Evolutionary conservation across 1,284 basidiomycete species (phyloP).

Genomic region (Microbotryum silenes-acaulis): DNA sequence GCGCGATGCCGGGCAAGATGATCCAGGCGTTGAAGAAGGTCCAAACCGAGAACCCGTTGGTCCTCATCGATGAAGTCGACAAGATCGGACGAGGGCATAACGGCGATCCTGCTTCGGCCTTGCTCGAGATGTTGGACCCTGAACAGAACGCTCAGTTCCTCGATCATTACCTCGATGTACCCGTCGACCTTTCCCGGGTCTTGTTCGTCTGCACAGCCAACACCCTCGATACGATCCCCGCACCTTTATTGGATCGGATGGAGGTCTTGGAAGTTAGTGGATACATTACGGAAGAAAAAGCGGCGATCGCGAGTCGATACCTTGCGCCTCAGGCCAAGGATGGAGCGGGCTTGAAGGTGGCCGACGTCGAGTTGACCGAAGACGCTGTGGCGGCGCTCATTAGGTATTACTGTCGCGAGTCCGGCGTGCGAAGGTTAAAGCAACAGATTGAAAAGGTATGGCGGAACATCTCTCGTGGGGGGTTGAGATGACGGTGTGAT

Average conservation of each 20-base stretch:
- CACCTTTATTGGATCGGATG: slow-evolving; percentile 72
- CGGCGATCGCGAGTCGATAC: slow-evolving; percentile 83
- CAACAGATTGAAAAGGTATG: slow-evolving; percentile 84
- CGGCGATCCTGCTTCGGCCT: slow-evolving; percentile 87
- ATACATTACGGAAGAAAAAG: slow-evolving; percentile 95
- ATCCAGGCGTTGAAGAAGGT: slow-evolving; percentile 96
- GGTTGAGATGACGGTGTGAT: too few relatives aligned
- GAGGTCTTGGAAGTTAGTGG: slow-evolving; percentile 95
- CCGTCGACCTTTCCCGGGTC: slow-evolving; percentile 90
- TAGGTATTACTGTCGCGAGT: slow-evolving; percentile 94
- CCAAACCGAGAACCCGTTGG: slow-evolving; percentile 88
- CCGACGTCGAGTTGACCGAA: slow-evolving; percentile 69
- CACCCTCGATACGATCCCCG: slow-evolving; percentile 89
- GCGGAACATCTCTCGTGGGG: slow-evolving; percentile 5
- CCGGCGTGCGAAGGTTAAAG: slow-evolving; percentile 88
- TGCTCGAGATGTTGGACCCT: slow-evolving; percentile 96
- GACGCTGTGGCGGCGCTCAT: slow-evolving; percentile 81
- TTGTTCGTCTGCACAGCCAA: slow-evolving; percentile 96
- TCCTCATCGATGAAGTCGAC: slow-evolving; percentile 93
- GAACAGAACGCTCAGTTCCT: slow-evolving; percentile 95
- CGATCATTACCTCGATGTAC: slow-evolving; percentile 95
- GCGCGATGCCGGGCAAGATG: slow-evolving; percentile 92
- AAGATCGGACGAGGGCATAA: slow-evolving; percentile 93
- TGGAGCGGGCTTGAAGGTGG: slow-evolving; percentile 72
- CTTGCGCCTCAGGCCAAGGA: slow-evolving; percentile 92